Conservation (phyloP, 192 early-diverging fungal genomes). For the Thamnidium elegans region DNA sequence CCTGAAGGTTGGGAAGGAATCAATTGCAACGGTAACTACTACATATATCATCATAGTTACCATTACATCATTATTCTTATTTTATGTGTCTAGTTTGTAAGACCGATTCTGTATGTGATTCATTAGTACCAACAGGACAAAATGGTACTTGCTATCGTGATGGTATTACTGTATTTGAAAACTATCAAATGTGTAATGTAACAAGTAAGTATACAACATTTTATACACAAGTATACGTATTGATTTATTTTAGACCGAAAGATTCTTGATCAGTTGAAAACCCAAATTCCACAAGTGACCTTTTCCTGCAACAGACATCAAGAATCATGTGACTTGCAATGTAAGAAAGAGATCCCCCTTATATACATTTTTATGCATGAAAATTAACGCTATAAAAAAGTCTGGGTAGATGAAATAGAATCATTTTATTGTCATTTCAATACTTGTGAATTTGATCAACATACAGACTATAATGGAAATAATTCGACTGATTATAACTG, state of each 20-base stretch:
- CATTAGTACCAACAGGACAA: conserved; percentile 62
- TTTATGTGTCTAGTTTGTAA: conserved; percentile 57
- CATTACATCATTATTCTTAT: neutral
- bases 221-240: neutral
- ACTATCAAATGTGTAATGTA: conserved; percentile 72
- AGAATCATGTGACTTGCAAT: conserved; percentile 71
- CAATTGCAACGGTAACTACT: conserved; percentile 80
- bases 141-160: conserved; percentile 78
- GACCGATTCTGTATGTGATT: conserved; percentile 61
- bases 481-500: conserved; percentile 68
- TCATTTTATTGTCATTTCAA: conserved; percentile 89
- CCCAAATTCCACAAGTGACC: conserved; percentile 75
- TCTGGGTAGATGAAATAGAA: conserved; percentile 84
- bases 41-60: neutral
- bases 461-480: conserved; percentile 44
- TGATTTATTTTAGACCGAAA: conserved; percentile 43
- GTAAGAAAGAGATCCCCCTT: conserved; percentile 30
- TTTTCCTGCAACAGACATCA: conserved; percentile 63
- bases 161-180: conserved; percentile 63
- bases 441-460: conserved; percentile 67
- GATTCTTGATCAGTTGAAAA: conserved; percentile 53
- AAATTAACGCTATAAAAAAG: conserved; percentile 20
- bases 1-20: conserved; percentile 87
- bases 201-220: conserved; percentile 48
- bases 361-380: neutral